Conservation (phyloP, 257 asterid species). For the Striga asiatica region DNA sequence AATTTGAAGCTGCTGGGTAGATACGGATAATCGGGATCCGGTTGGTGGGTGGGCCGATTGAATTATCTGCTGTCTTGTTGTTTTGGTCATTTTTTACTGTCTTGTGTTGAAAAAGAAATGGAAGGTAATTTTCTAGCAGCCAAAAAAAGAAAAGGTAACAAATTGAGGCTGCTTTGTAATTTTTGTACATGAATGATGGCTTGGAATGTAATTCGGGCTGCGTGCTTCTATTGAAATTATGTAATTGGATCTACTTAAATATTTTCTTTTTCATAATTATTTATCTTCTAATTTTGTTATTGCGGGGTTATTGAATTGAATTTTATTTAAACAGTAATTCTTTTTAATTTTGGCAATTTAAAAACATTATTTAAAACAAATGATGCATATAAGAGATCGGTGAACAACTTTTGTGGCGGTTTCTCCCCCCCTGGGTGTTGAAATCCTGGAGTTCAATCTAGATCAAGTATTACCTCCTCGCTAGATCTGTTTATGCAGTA, state of each 20-base stretch:
- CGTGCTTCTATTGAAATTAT: neutral
- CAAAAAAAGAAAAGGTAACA: neutral
- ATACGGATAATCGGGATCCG: conserved; percentile 16
- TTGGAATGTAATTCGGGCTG: neutral
- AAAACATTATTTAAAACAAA: too few species aligned
- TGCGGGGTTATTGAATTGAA: neutral
- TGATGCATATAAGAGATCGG: too few species aligned
- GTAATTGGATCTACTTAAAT: neutral
- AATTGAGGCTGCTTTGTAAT: neutral
- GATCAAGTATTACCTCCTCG: too few species aligned
- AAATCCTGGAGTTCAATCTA: too few species aligned
- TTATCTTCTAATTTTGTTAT: neutral
- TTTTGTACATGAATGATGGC: neutral
- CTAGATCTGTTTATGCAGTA: too few species aligned
- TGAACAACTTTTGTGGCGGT: too few species aligned
- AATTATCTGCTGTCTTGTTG: conserved; percentile 19
- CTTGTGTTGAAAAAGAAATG: too few species aligned
- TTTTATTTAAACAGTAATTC: too few species aligned
- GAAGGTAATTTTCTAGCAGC: too few species aligned
- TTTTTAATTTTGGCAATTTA: too few species aligned
- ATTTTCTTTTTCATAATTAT: neutral
- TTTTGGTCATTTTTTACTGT: neutral
- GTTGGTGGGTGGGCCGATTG: conserved; percentile 9
- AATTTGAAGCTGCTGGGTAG: conserved; percentile 7
- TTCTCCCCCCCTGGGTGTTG: too few species aligned